Percentiles rank a stretch among this genome's conserved stretches.
Evolutionary conservation across 805 yeast genomes (phyloP).

Genomic region (Kazachstania africana): DNA sequence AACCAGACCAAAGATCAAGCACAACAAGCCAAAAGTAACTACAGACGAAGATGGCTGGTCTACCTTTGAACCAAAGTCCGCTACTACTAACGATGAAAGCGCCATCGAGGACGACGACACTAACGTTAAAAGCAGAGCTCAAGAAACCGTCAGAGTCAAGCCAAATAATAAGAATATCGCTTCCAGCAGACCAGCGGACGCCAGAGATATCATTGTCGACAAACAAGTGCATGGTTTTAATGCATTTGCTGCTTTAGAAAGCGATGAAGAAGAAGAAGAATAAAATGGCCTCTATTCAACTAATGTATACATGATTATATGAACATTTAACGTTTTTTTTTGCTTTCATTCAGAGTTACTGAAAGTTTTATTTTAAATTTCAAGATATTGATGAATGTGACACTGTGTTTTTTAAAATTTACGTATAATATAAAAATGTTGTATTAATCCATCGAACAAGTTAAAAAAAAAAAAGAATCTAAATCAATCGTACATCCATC

Average conservation of each 20-base stretch:
- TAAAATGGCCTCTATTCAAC: background rate
- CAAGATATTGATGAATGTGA: too few relatives aligned
- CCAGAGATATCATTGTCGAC: conserved; percentile 60
- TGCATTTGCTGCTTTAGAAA: conserved; percentile 70
- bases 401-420: too few relatives aligned
- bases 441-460: too few relatives aligned
- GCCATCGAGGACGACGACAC: conserved; percentile 9
- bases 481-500: too few relatives aligned
- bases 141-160: conserved; percentile 45
- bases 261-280: conserved; percentile 40
- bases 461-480: too few relatives aligned
- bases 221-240: conserved; percentile 57
- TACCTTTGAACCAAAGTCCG: conserved; percentile 40
- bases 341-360: too few relatives aligned
- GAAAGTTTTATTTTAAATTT: too few relatives aligned
- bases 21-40: conserved; percentile 37
- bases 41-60: conserved; percentile 81
- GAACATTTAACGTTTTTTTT: too few relatives aligned
- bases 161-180: conserved; percentile 69
- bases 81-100: conserved; percentile 13
- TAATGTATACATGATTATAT: background rate
- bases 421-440: too few relatives aligned
- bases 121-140: conserved; percentile 24
- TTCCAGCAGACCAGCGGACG: conserved; percentile 60
- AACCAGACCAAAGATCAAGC: conserved; percentile 44